phyloP scores from a whole-genome alignment of 2,329 filamentous ascomycete genomes.

The Colletotrichum gloeosporioides region DNA sequence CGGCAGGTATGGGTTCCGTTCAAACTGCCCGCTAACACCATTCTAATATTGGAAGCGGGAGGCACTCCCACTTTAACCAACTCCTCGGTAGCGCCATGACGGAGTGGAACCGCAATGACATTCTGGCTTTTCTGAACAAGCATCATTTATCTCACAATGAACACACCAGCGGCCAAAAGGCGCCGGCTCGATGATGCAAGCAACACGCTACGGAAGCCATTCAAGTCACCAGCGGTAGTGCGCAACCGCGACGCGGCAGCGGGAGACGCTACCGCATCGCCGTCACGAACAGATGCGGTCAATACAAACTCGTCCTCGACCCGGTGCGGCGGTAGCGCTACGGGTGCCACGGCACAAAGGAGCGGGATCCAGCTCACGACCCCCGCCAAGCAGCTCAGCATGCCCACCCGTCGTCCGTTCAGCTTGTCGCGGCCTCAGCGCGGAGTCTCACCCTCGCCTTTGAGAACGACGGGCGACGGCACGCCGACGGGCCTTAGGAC shows the following conservation, averaged over 20 bases:
- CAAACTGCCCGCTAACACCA: background rate
- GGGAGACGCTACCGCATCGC: background rate
- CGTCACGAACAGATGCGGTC: background rate
- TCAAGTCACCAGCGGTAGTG: slow-evolving; percentile 17
- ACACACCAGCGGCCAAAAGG: slow-evolving; percentile 18
- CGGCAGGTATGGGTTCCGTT: background rate
- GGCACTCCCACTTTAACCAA: background rate
- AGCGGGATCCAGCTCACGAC: background rate
- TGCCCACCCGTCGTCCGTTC: slow-evolving; percentile 8
- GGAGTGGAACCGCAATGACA: background rate
- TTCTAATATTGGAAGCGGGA: background rate
- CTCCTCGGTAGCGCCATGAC: background rate
- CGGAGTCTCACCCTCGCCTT: background rate
- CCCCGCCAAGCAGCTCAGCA: background rate
- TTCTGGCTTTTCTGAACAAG: background rate
- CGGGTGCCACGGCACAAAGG: background rate
- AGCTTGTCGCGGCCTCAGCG: background rate
- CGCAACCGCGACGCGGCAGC: background rate
- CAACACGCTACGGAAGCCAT: slow-evolving; percentile 22
- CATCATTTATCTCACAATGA: background rate
- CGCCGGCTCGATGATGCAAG: slow-evolving; percentile 20
- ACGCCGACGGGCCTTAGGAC: background rate
- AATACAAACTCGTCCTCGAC: background rate
- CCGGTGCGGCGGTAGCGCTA: background rate
- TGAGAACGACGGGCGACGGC: background rate